Percentiles rank a stretch among this genome's conserved stretches.
phyloP scores from a whole-genome alignment of 2,329 filamentous ascomycete genomes.

The Cryphonectria parasitica region DNA sequence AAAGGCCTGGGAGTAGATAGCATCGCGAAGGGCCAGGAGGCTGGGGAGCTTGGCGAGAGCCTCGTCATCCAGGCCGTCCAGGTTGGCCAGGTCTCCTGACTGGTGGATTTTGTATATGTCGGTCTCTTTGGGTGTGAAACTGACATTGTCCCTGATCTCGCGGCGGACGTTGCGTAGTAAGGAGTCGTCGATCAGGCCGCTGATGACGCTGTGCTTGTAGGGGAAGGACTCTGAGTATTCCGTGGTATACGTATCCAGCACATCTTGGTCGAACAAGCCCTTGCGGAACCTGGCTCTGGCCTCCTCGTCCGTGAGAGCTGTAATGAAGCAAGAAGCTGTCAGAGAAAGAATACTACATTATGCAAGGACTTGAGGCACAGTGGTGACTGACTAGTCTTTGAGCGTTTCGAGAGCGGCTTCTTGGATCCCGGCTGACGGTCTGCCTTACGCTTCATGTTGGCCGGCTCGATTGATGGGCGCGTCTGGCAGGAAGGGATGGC shows the following conservation, averaged over 20 bases:
- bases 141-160: conserved; percentile 88
- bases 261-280: conserved; percentile 65
- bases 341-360: conserved; percentile 17
- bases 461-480: conserved; percentile 32
- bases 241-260: conserved; percentile 61
- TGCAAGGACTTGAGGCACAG: conserved; percentile 14
- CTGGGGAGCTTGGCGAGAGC: conserved; percentile 86
- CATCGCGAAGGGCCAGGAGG: conserved; percentile 88
- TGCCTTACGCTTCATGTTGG: conserved; percentile 65
- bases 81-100: conserved; percentile 94
- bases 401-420: conserved; percentile 56
- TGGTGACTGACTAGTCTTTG: conserved; percentile 49
- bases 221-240: conserved; percentile 68
- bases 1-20: conserved; percentile 88
- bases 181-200: conserved; percentile 74
- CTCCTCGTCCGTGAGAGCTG: conserved; percentile 53
- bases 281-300: conserved; percentile 64
- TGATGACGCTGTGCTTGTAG: conserved; percentile 93
- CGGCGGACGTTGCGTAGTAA: conserved; percentile 84
- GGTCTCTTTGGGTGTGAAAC: conserved; percentile 97
- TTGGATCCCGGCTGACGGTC: conserved; percentile 48
- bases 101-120: conserved; percentile 99
- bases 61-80: conserved; percentile 88
- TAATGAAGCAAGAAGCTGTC: neutral
- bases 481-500: conserved; percentile 6